These are phyloP conservation scores for Euphorbia tirucalli DNA, from an alignment of 345 rosid genomes.

Conservation along the genomic window DNA sequence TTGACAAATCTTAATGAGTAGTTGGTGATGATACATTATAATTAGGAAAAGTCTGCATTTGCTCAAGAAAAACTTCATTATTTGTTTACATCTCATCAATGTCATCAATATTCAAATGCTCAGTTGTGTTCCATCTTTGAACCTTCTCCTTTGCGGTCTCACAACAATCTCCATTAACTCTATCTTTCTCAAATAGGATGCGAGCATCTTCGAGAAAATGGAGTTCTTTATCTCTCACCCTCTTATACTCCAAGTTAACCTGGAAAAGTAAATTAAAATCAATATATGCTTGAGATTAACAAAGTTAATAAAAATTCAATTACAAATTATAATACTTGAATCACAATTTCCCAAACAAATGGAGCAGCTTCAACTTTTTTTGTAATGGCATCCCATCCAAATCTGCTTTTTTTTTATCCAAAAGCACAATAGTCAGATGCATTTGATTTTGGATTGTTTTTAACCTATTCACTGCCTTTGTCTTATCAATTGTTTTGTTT, in stretches of 20 bases:
- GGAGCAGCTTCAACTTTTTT: slow-evolving; percentile 1
- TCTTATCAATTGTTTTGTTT: too few relatives aligned
- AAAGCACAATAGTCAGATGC: background rate
- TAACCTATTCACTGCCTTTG: background rate
- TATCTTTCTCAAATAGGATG: background rate
- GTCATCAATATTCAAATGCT: background rate
- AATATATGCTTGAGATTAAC: too few relatives aligned
- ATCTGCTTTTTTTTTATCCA: background rate
- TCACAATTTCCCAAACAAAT: background rate
- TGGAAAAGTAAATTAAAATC: background rate
- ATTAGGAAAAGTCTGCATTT: background rate
- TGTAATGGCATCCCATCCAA: background rate
- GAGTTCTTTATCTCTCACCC: background rate
- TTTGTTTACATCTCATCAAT: background rate
- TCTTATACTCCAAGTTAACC: background rate
- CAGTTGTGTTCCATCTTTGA: background rate
- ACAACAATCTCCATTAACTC: background rate
- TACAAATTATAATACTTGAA: background rate
- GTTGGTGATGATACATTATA: background rate
- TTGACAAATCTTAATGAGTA: background rate
- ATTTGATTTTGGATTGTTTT: background rate
- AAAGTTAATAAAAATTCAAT: too few relatives aligned
- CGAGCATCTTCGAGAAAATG: background rate
- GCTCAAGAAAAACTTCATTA: background rate
- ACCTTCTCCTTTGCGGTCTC: background rate